A percentile compares a stretch with the other conserved stretches of the same genome.
Evolutionary conservation across 2,329 filamentous ascomycete genomes (phyloP).

Genomic region (Pestalotiopsis sp.): DNA sequence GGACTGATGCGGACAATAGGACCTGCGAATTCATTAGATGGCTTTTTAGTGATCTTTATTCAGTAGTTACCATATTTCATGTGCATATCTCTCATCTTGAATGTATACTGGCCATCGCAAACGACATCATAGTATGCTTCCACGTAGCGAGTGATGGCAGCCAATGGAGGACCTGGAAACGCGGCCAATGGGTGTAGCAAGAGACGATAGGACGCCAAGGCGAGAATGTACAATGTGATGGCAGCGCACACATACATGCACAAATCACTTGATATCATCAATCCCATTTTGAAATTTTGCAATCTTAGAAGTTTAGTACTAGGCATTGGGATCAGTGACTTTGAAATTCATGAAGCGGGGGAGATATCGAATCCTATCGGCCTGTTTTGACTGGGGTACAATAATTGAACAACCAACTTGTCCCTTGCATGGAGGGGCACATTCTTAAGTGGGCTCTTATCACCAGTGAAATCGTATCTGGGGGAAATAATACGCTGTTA

Average conservation of each 20-base stretch:
- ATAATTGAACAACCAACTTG: too few species aligned
- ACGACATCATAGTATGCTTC: conserved; percentile 22
- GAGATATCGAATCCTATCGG: too few species aligned
- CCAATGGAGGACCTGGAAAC: conserved; percentile 20
- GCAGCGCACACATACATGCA: not conserved
- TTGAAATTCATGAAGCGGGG: too few species aligned
- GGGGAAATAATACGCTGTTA: too few species aligned
- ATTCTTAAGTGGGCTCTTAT: too few species aligned
- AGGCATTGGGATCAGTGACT: too few species aligned
- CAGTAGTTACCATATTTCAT: conserved; percentile 16
- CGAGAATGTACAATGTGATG: not conserved
- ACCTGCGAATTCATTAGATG: not conserved
- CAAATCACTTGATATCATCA: not conserved
- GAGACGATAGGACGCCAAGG: not conserved
- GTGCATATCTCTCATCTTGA: conserved; percentile 18
- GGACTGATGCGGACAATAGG: conserved; percentile 10
- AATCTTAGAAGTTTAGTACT: too few species aligned
- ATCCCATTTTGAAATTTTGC: not conserved
- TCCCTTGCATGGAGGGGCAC: too few species aligned
- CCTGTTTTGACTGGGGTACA: too few species aligned
- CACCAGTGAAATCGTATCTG: too few species aligned
- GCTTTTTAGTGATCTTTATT: not conserved
- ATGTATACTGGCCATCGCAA: conserved; percentile 16
- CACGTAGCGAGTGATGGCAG: conserved; percentile 17
- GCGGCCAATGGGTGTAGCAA: conserved; percentile 14